Percentiles rank a stretch among this genome's conserved stretches.
Conservation (phyloP, 2,329 filamentous ascomycete species). For the Sarocladium kiliense region DNA sequence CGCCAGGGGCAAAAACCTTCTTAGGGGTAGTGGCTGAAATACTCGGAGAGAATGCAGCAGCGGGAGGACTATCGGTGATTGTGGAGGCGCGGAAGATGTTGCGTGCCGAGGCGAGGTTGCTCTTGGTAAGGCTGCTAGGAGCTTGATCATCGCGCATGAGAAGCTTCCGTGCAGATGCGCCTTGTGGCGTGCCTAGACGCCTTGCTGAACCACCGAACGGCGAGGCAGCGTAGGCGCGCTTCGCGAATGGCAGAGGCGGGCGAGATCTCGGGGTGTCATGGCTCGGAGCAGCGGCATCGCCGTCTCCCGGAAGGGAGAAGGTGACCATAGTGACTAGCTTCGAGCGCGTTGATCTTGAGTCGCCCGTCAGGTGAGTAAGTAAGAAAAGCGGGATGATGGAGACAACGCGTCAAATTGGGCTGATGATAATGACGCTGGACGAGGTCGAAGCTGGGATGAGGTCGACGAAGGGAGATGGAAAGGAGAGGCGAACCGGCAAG, state of each 20-base stretch:
- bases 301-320: constrained; percentile 32
- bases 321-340: constrained; percentile 27
- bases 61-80: constrained; percentile 26
- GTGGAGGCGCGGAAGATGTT: constrained; percentile 38
- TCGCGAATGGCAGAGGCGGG: constrained; percentile 37
- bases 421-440: not conserved
- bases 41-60: constrained; percentile 37
- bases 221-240: constrained; percentile 35
- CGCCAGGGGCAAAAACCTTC: constrained; percentile 41
- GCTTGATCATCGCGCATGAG: constrained; percentile 29
- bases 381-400: not conserved
- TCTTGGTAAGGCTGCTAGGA: constrained; percentile 29
- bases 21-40: constrained; percentile 39
- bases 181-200: constrained; percentile 33
- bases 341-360: not conserved
- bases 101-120: constrained; percentile 28
- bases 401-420: not conserved
- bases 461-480: constrained; percentile 1
- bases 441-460: not conserved
- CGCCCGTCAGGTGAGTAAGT: not conserved
- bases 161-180: constrained; percentile 29
- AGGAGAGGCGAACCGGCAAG: not conserved
- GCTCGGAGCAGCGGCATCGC: constrained; percentile 22
- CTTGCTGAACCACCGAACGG: constrained; percentile 24
- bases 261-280: constrained; percentile 33